A percentile compares a stretch with the other conserved stretches of the same genome.
Evolutionary conservation across 2,329 filamentous ascomycete species (phyloP).

Genomic region (Aspergillus sp.): DNA sequence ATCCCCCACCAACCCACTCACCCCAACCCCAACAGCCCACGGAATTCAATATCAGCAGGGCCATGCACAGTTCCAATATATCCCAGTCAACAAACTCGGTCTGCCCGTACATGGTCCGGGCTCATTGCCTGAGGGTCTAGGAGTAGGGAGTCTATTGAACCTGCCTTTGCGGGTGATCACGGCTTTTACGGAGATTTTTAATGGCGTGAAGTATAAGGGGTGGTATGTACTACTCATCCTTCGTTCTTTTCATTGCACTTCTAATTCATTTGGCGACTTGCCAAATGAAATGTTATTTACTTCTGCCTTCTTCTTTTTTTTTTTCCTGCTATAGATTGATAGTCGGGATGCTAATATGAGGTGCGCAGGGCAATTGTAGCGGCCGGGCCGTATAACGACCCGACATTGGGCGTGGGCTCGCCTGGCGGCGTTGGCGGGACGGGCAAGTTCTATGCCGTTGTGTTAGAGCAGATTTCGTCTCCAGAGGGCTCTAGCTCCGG

Average conservation of each 20-base stretch:
- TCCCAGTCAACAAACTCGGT: conserved; percentile 37
- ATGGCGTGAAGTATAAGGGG: conserved; percentile 38
- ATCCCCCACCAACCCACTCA: conserved; percentile 23
- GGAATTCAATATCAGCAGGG: not conserved
- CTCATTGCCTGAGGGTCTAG: conserved; percentile 29
- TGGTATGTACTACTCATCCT: conserved; percentile 26
- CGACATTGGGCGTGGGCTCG: conserved; percentile 15
- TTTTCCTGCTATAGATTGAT: not conserved
- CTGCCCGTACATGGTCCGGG: conserved; percentile 35
- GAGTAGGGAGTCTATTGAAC: not conserved
- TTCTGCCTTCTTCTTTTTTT: not conserved
- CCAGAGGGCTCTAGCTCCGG: not conserved
- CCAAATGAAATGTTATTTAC: no score
- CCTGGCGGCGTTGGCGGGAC: conserved; percentile 20
- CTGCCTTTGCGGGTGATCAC: conserved; percentile 34
- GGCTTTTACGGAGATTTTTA: conserved; percentile 42
- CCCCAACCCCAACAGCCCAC: not conserved
- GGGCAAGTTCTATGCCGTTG: conserved; percentile 39
- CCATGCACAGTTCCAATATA: conserved; percentile 18
- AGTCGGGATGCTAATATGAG: not conserved
- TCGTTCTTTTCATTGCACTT: not conserved
- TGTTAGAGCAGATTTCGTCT: conserved; percentile 30
- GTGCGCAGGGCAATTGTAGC: conserved; percentile 31
- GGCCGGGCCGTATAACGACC: conserved; percentile 38
- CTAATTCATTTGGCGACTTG: no score